A percentile compares a stretch with the other conserved stretches of the same genome.
phyloP scores from a whole-genome alignment of 306 rosid species.

The Cicer yamashitae region DNA sequence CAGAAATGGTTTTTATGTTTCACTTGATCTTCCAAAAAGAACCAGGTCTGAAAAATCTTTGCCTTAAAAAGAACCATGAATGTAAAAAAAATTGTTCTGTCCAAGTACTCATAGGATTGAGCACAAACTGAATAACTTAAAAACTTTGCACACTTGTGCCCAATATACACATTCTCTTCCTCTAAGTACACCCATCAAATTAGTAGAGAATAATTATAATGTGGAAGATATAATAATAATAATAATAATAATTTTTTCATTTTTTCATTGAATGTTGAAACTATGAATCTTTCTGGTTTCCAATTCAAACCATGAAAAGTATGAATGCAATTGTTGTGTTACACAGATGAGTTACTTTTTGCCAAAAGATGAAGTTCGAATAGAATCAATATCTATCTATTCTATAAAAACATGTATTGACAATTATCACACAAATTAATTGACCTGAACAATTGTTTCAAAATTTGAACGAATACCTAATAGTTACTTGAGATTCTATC shows the following conservation, averaged over 20 bases:
- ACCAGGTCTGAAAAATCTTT: too few relatives aligned
- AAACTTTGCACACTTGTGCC: neutral
- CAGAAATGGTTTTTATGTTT: too few relatives aligned
- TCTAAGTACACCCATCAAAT: neutral
- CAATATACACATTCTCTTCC: neutral
- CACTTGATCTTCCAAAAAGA: too few relatives aligned
- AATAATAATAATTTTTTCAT: too few relatives aligned
- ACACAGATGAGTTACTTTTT: slow-evolving; percentile 36
- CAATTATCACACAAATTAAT: slow-evolving; percentile 38
- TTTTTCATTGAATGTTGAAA: neutral
- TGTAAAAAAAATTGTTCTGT: neutral
- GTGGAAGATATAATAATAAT: neutral
- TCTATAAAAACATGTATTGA: slow-evolving; percentile 34
- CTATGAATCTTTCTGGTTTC: slow-evolving; percentile 3
- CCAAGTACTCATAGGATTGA: neutral
- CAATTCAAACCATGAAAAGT: slow-evolving; percentile 38
- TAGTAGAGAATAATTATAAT: neutral
- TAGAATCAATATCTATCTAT: slow-evolving; percentile 44
- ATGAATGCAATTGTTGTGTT: slow-evolving; percentile 38
- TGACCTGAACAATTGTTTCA: slow-evolving; percentile 41
- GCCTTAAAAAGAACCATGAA: too few relatives aligned
- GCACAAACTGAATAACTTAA: neutral
- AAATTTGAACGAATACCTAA: slow-evolving; percentile 36
- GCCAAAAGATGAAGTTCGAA: slow-evolving; percentile 34
- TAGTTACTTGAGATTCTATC: slow-evolving; percentile 37